phyloP scores from a whole-genome alignment of 495 filamentous ascomycete species.

The Podospora appendiculata region DNA sequence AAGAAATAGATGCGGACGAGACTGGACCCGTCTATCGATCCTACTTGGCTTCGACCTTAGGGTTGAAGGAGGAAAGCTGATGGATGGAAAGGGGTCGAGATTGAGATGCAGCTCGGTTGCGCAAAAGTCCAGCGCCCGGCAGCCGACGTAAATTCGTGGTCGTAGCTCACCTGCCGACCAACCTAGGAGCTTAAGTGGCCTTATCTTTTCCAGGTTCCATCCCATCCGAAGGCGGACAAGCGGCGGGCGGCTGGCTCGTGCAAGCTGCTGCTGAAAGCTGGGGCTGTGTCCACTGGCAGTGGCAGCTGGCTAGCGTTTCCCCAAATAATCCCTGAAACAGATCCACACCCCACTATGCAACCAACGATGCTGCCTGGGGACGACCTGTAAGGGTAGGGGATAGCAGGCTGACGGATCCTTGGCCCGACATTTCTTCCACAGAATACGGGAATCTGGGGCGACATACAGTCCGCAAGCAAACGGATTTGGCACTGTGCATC shows the following conservation, averaged over 20 bases:
- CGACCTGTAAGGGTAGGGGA: too few species aligned
- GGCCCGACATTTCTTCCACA: too few species aligned
- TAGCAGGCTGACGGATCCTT: too few species aligned
- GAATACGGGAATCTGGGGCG: too few species aligned
- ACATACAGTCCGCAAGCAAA: too few species aligned
- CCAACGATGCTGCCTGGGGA: too few species aligned
- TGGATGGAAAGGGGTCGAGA: conserved; percentile 17
- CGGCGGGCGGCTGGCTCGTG: background rate
- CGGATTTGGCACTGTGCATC: too few species aligned
- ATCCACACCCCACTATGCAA: background rate
- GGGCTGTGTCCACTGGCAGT: background rate
- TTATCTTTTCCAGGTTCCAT: conserved; percentile 5
- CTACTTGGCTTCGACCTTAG: conserved; percentile 12
- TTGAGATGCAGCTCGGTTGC: conserved; percentile 7
- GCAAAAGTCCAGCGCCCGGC: conserved; percentile 1
- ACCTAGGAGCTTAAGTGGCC: conserved; percentile 27
- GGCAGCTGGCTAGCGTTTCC: background rate
- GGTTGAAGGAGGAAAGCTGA: conserved; percentile 6
- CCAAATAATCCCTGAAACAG: background rate
- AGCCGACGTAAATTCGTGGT: conserved; percentile 8
- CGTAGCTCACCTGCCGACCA: conserved; percentile 1
- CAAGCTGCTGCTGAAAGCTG: background rate
- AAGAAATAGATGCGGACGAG: conserved; percentile 5
- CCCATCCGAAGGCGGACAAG: too few species aligned
- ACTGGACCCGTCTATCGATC: conserved; percentile 1